Conservation (phyloP, 192 early-diverging fungal genomes). For the Rhizoclosmatium globosum region DNA sequence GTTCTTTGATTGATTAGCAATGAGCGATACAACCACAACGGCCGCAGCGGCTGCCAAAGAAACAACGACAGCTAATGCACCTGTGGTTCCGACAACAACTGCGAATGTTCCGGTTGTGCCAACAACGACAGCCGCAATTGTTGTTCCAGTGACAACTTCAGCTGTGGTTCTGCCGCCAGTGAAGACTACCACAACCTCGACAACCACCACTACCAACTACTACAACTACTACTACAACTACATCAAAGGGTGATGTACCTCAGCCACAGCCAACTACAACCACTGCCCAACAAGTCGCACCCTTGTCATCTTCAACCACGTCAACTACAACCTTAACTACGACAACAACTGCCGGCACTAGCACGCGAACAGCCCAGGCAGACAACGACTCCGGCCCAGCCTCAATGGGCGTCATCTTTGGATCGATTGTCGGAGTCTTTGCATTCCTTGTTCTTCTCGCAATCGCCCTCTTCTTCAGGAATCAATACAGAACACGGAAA, state of each 20-base stretch:
- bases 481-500: not conserved
- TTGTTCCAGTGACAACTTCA: not conserved
- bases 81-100: not conserved
- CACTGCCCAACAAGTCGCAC: not conserved
- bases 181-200: not conserved
- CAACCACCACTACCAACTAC: not conserved
- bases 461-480: not conserved
- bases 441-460: not conserved
- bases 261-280: not conserved
- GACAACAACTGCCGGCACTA: not conserved
- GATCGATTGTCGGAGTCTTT: not conserved
- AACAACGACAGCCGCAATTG: not conserved
- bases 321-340: not conserved
- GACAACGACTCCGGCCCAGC: not conserved
- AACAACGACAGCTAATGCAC: not conserved
- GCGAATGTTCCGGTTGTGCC: not conserved
- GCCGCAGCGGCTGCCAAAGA: too few relatives aligned
- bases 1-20: not conserved
- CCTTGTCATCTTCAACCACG: not conserved
- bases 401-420: not conserved
- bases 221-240: not conserved
- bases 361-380: not conserved
- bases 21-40: too few relatives aligned
- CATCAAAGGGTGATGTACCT: not conserved
- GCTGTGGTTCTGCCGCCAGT: not conserved